Conservation (phyloP, 1,284 basidiomycete species). For the Cryptococcus floricola region DNA sequence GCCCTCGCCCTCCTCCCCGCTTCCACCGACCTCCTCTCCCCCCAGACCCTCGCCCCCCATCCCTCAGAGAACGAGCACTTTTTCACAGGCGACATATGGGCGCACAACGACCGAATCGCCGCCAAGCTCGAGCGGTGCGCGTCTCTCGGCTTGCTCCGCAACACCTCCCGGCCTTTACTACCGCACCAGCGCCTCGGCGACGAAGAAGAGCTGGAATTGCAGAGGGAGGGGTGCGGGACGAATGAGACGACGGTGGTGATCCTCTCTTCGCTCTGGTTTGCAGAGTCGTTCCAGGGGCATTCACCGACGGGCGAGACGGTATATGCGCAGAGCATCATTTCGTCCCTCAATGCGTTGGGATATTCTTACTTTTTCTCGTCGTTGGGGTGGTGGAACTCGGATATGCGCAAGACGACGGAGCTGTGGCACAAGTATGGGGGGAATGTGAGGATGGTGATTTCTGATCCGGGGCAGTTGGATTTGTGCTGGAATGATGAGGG, state of each 20-base stretch:
- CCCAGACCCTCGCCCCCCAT: not conserved
- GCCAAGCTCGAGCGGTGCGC: slow-evolving; percentile 23
- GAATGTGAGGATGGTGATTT: slow-evolving; percentile 33
- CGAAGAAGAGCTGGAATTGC: slow-evolving; percentile 22
- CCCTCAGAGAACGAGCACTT: slow-evolving; percentile 26
- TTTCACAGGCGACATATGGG: slow-evolving; percentile 25
- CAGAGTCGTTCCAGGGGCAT: slow-evolving; percentile 25
- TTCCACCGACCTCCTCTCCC: not conserved
- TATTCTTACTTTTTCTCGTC: slow-evolving; percentile 38
- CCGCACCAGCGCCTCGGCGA: slow-evolving; percentile 2
- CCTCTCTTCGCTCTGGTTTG: slow-evolving; percentile 29
- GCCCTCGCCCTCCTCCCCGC: not conserved
- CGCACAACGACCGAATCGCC: slow-evolving; percentile 28
- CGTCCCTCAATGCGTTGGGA: slow-evolving; percentile 30
- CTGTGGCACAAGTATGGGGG: slow-evolving; percentile 27
- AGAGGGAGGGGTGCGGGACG: slow-evolving; percentile 27
- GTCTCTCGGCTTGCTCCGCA: slow-evolving; percentile 24
- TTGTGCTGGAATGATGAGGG: slow-evolving; percentile 23
- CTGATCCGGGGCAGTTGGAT: slow-evolving; percentile 31
- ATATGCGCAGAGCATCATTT: slow-evolving; percentile 39
- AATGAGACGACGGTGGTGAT: slow-evolving; percentile 40
- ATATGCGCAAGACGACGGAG: slow-evolving; percentile 32
- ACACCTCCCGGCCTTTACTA: slow-evolving; percentile 20
- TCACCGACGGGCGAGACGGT: slow-evolving; percentile 33
- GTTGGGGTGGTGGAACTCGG: slow-evolving; percentile 33